Conservation (phyloP, 805 yeast species). For the Ogataea ramenticola region DNA sequence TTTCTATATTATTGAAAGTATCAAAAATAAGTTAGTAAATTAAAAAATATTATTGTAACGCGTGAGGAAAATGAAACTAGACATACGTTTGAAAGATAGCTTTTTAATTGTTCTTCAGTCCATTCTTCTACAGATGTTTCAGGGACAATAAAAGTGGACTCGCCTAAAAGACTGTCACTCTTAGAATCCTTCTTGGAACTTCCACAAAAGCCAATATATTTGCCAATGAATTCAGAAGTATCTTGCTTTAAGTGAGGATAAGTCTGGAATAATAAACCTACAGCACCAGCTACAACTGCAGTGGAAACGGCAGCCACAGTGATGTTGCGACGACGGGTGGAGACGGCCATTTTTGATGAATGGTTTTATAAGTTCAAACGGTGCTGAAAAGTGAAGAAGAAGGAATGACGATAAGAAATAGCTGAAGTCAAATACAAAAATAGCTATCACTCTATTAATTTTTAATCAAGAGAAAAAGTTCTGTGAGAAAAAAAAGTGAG, state of each 20-base stretch:
- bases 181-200: neutral
- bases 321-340: constrained; percentile 16
- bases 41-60: too few relatives aligned
- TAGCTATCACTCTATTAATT: too few relatives aligned
- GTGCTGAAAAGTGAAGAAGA: too few relatives aligned
- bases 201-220: neutral
- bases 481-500: too few relatives aligned
- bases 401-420: too few relatives aligned
- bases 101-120: constrained; percentile 30
- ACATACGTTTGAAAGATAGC: constrained; percentile 34
- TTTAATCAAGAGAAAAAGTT: too few relatives aligned
- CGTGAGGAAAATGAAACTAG: neutral
- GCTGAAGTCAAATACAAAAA: too few relatives aligned
- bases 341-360: neutral
- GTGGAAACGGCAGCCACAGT: constrained; percentile 36
- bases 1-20: constrained; percentile 25
- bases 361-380: neutral
- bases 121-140: constrained; percentile 16
- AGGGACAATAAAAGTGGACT: constrained; percentile 24
- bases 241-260: constrained; percentile 37
- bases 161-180: constrained; percentile 5
- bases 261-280: constrained; percentile 35
- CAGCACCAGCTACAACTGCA: constrained; percentile 35
- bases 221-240: neutral
- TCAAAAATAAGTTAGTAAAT: neutral